phyloP scores from a whole-genome alignment of 1,284 basidiomycete genomes.

The Sporisorium reilianum region DNA sequence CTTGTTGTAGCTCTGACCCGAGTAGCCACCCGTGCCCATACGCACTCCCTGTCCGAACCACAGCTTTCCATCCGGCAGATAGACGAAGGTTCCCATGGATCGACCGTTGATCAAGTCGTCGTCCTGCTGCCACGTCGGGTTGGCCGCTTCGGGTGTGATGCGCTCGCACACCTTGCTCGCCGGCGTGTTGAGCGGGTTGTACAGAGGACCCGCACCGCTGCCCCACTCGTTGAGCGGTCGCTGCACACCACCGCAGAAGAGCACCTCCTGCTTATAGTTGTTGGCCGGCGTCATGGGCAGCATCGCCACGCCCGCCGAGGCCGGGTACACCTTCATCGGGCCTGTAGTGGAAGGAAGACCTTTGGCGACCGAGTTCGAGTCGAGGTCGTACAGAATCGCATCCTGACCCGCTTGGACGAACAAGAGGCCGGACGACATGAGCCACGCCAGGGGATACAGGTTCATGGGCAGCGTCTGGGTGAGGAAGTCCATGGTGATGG shows the following conservation, averaged over 20 bases:
- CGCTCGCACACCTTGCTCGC: conserved; percentile 57
- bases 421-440: conserved; percentile 55
- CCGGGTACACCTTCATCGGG: conserved; percentile 78
- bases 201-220: conserved; percentile 49
- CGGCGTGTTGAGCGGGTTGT: conserved; percentile 41
- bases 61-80: conserved; percentile 80
- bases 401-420: conserved; percentile 59
- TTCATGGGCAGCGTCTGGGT: conserved; percentile 48
- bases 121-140: conserved; percentile 47
- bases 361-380: conserved; percentile 30
- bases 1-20: conserved; percentile 77
- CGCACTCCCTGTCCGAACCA: conserved; percentile 60
- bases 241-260: conserved; percentile 88
- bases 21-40: conserved; percentile 76
- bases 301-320: conserved; percentile 88
- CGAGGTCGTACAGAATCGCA: conserved; percentile 42
- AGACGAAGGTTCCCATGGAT: conserved; percentile 70
- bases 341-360: conserved; percentile 32
- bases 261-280: conserved; percentile 83
- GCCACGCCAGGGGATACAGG: conserved; percentile 60
- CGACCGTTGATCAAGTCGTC: conserved; percentile 56
- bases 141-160: conserved; percentile 52
- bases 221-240: conserved; percentile 67
- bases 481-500: conserved; percentile 45
- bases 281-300: conserved; percentile 88